Conservation (phyloP, 345 rosid genomes). For the Ceriops zippeliana region DNA sequence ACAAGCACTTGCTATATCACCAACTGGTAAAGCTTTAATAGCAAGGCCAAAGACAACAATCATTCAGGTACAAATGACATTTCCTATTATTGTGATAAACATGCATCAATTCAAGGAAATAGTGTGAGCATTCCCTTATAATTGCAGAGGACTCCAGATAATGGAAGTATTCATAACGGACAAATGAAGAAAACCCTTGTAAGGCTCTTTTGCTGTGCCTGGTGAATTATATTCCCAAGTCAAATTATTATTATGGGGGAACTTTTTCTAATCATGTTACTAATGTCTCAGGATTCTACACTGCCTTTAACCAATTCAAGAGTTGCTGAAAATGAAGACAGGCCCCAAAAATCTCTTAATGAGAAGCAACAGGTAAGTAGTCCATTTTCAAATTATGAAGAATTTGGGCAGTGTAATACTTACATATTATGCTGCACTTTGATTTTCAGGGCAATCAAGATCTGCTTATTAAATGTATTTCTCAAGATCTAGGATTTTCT, state of each 20-base stretch:
- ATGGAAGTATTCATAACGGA: slow-evolving; percentile 59
- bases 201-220: slow-evolving; percentile 22
- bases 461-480: slow-evolving; percentile 71
- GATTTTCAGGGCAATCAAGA: slow-evolving; percentile 75
- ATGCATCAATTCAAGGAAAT: slow-evolving; percentile 3
- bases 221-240: not conserved
- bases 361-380: slow-evolving; percentile 82
- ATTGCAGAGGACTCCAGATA: slow-evolving; percentile 61
- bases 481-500: slow-evolving; percentile 81
- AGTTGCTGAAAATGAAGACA: slow-evolving; percentile 86
- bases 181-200: slow-evolving; percentile 55
- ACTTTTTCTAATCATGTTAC: slow-evolving; percentile 11
- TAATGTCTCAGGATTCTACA: slow-evolving; percentile 49
- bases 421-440: not conserved
- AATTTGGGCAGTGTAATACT: too few relatives aligned
- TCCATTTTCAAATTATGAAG: not conserved
- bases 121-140: slow-evolving; percentile 18
- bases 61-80: slow-evolving; percentile 53
- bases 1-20: slow-evolving; percentile 83
- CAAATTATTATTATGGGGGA: not conserved
- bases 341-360: slow-evolving; percentile 87
- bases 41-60: slow-evolving; percentile 53
- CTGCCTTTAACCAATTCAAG: slow-evolving; percentile 43
- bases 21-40: slow-evolving; percentile 67
- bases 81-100: not conserved